phyloP scores from a whole-genome alignment of 1,284 basidiomycete genomes.

The Cutaneotrichosporon sp. region DNA sequence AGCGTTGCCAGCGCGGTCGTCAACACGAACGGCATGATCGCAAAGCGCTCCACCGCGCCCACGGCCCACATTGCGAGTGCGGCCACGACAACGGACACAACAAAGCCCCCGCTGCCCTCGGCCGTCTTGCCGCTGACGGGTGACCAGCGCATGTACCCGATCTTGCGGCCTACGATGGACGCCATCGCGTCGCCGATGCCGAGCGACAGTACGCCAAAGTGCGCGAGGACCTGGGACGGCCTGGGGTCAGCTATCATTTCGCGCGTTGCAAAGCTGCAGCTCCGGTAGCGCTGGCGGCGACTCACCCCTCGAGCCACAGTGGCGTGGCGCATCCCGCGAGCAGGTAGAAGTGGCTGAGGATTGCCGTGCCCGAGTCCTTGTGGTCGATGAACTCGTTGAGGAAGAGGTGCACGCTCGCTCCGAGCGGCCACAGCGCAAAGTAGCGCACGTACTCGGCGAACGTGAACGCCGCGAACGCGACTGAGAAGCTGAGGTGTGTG shows the following conservation, averaged over 20 bases:
- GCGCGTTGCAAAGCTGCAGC: too few species aligned
- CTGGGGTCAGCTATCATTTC: slow-evolving; percentile 59
- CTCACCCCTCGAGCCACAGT: slow-evolving; percentile 92
- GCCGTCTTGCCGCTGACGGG: slow-evolving; percentile 80
- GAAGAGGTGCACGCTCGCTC: slow-evolving; percentile 91
- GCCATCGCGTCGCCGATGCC: slow-evolving; percentile 95
- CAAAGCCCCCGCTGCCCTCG: slow-evolving; percentile 86
- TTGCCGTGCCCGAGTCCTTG: slow-evolving; percentile 94
- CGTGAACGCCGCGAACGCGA: slow-evolving; percentile 89
- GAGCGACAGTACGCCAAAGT: slow-evolving; percentile 86
- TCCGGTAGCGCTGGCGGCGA: too few species aligned
- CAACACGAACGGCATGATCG: slow-evolving; percentile 43
- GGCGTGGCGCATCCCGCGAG: slow-evolving; percentile 91
- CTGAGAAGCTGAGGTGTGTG: slow-evolving; percentile 89
- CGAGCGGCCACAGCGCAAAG: slow-evolving; percentile 96
- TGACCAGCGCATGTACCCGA: slow-evolving; percentile 82
- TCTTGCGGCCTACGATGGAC: slow-evolving; percentile 82
- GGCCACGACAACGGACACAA: slow-evolving; percentile 66
- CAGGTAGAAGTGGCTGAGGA: slow-evolving; percentile 95
- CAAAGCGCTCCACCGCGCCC: slow-evolving; percentile 71
- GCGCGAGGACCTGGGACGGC: slow-evolving; percentile 69
- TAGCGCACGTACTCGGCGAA: slow-evolving; percentile 96
- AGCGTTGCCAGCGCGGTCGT: slow-evolving; percentile 66
- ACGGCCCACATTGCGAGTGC: slow-evolving; percentile 70
- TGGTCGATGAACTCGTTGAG: slow-evolving; percentile 96